These are phyloP conservation scores for Podosphaera leucotricha DNA, from an alignment of 2,329 filamentous ascomycete species.

Conservation along the genomic window DNA sequence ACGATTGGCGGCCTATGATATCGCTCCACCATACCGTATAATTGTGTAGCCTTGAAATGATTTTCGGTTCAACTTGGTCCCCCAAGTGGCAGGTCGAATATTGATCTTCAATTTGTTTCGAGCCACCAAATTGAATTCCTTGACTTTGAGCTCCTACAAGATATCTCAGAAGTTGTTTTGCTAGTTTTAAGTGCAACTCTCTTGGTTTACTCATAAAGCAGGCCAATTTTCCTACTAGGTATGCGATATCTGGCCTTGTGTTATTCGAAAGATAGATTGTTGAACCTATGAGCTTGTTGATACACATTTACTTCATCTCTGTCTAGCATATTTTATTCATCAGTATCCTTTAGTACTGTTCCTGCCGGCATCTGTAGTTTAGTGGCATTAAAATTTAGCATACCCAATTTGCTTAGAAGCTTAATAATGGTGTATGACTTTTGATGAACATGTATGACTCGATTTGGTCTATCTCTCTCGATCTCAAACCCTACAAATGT, in stretches of 20 bases:
- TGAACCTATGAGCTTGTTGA: background rate
- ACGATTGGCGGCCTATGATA: too few species aligned
- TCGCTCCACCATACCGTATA: too few species aligned
- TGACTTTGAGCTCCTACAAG: background rate
- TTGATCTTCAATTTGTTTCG: background rate
- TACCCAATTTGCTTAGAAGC: background rate
- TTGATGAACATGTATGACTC: background rate
- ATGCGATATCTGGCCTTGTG: background rate
- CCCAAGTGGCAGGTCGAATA: background rate
- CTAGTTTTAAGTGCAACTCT: background rate
- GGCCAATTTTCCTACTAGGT: background rate
- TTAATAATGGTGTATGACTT: background rate
- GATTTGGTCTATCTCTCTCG: background rate
- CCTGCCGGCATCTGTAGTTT: background rate
- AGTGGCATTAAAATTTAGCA: background rate
- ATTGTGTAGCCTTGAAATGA: too few species aligned
- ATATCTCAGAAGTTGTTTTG: background rate
- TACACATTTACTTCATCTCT: background rate
- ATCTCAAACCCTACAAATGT: background rate
- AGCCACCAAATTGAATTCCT: background rate
- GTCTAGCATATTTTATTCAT: background rate
- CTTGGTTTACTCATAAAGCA: background rate
- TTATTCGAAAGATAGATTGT: background rate
- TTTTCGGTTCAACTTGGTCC: background rate
- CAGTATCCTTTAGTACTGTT: background rate